Evolutionary conservation across 2,329 filamentous ascomycete species (phyloP).

Genomic region (Coniochaeta prunicola): DNA sequence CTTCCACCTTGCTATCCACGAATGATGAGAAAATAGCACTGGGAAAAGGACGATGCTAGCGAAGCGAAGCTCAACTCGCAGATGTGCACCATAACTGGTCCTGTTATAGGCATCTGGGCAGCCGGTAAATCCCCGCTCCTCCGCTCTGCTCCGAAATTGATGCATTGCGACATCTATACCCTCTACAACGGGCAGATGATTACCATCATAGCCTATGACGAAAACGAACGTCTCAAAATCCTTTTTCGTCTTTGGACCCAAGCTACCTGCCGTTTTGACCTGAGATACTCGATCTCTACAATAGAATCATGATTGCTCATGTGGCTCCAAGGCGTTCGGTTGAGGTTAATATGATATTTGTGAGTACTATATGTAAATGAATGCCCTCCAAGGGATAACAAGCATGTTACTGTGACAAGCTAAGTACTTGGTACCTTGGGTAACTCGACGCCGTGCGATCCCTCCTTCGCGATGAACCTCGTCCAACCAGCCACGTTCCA

Average conservation of each 20-base stretch:
- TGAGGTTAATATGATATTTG: no score
- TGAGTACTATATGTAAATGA: no score
- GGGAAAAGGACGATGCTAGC: not conserved
- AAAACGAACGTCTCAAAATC: not conserved
- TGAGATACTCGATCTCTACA: no score
- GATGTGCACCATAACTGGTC: not conserved
- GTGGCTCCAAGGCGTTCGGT: no score
- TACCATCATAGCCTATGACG: not conserved
- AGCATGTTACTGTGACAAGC: no score
- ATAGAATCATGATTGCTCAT: no score
- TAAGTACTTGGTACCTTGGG: no score
- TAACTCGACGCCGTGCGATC: constrained; percentile 53
- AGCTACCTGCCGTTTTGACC: no score
- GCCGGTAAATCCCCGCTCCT: not conserved
- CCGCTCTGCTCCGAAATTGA: not conserved
- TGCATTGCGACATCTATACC: not conserved
- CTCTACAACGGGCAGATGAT: not conserved
- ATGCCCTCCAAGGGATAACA: no score
- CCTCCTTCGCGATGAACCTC: constrained; percentile 90
- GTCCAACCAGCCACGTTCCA: constrained; percentile 88
- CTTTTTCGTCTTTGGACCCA: no score
- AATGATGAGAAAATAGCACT: no score
- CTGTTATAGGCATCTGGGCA: not conserved
- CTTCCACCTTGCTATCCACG: not conserved
- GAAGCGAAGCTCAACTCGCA: not conserved